Evolutionary conservation across 768 basidiomycete genomes (phyloP).

Genomic region (Russula griseocarnosa): DNA sequence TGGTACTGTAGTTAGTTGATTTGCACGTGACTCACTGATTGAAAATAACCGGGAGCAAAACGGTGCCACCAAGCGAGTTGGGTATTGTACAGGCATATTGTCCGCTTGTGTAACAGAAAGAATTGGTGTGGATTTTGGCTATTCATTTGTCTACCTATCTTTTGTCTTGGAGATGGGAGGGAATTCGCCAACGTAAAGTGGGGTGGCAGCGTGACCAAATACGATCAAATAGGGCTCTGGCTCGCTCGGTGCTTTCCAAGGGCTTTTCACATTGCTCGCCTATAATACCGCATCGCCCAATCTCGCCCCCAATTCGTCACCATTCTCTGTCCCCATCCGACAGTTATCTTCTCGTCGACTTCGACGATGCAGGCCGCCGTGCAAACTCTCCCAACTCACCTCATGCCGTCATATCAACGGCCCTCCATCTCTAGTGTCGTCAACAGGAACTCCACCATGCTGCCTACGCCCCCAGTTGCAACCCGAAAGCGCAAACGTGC

Average conservation of each 20-base stretch:
- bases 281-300: slow-evolving; percentile 24
- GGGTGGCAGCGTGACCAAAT: slow-evolving; percentile 31
- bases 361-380: slow-evolving; percentile 71
- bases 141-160: neutral
- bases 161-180: slow-evolving; percentile 9
- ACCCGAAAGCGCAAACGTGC: slow-evolving; percentile 82
- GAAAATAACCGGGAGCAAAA: slow-evolving; percentile 15
- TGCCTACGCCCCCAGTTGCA: slow-evolving; percentile 66
- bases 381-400: slow-evolving; percentile 56
- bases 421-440: slow-evolving; percentile 46
- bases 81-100: neutral
- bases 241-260: slow-evolving; percentile 27
- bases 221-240: slow-evolving; percentile 26
- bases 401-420: slow-evolving; percentile 62
- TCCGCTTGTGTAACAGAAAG: neutral
- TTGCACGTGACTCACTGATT: slow-evolving; percentile 15
- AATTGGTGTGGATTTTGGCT: neutral
- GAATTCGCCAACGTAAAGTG: slow-evolving; percentile 26
- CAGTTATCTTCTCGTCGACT: slow-evolving; percentile 49
- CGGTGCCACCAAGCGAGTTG: neutral
- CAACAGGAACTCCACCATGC: slow-evolving; percentile 46
- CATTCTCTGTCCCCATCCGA: slow-evolving; percentile 37
- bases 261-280: slow-evolving; percentile 28
- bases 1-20: neutral
- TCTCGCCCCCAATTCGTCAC: slow-evolving; percentile 30